These are phyloP conservation scores for Larix kaempferi DNA, from an alignment of 75 land plant species.

Conservation along the genomic window DNA sequence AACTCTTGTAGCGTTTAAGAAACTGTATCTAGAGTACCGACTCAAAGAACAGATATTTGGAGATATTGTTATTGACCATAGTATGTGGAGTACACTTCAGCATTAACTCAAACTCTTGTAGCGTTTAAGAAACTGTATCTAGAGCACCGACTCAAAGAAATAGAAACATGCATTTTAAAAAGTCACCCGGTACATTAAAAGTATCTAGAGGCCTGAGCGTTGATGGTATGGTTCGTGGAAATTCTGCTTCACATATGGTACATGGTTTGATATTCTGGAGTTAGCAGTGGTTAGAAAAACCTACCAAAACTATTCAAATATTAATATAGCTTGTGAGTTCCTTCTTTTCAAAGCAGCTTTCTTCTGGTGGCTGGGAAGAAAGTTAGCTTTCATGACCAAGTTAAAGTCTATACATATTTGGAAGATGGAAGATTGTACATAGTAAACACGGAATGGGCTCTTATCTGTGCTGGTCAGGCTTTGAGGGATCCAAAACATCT, in stretches of 20 bases:
- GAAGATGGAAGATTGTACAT: constrained; percentile 45
- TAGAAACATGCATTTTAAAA: constrained; percentile 40
- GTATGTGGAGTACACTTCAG: constrained; percentile 75
- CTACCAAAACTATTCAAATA: constrained; percentile 32
- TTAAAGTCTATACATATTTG: constrained; percentile 79
- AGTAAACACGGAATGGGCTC: constrained; percentile 82
- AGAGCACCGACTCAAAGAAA: constrained; percentile 56
- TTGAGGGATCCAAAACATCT: constrained; percentile 53
- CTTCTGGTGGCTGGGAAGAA: constrained; percentile 93
- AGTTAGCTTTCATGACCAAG: constrained; percentile 80
- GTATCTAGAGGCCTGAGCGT: constrained; percentile 62
- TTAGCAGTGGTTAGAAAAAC: constrained; percentile 61
- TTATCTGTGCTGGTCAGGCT: constrained; percentile 71
- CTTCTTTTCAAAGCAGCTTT: constrained; percentile 72
- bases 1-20: too few relatives aligned
- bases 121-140: constrained; percentile 58
- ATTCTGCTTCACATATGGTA: constrained; percentile 81
- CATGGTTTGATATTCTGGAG: too few relatives aligned
- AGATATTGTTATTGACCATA: too few relatives aligned
- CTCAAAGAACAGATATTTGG: too few relatives aligned
- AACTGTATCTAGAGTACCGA: too few relatives aligned
- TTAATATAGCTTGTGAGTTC: constrained; percentile 75
- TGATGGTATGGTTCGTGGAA: constrained; percentile 93
- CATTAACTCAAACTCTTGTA: constrained; percentile 60
- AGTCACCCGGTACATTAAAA: constrained; percentile 54